Evolutionary conservation across 2,329 filamentous ascomycete species (phyloP).

Genomic region (Trichoderma breve): DNA sequence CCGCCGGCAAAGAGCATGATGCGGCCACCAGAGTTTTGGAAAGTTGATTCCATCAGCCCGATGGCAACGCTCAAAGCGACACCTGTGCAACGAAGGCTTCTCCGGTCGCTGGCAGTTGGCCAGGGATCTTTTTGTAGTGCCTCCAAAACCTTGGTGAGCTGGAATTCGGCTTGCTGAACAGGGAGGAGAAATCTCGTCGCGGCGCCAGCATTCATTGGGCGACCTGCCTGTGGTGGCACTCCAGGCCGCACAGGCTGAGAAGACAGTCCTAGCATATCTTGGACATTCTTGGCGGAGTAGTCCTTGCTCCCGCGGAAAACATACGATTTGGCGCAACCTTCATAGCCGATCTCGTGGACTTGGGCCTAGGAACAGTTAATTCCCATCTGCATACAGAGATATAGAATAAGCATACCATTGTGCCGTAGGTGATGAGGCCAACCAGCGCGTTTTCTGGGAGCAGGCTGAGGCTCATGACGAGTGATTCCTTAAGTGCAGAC

Average conservation of each 20-base stretch:
- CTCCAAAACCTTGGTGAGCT: constrained; percentile 93
- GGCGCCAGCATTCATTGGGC: constrained; percentile 73
- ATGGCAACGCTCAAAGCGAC: constrained; percentile 95
- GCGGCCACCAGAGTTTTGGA: constrained; percentile 90
- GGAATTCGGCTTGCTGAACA: constrained; percentile 93
- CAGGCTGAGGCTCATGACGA: constrained; percentile 81
- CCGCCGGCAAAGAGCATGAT: constrained; percentile 98
- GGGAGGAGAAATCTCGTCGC: constrained; percentile 89
- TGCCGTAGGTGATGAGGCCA: constrained; percentile 83
- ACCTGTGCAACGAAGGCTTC: constrained; percentile 87
- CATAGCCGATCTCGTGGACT: constrained; percentile 97
- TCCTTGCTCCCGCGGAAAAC: constrained; percentile 98
- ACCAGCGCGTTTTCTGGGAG: constrained; percentile 80
- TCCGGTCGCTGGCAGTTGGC: constrained; percentile 92
- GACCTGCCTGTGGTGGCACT: constrained; percentile 71
- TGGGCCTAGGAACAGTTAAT: constrained; percentile 61
- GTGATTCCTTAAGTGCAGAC: constrained; percentile 77
- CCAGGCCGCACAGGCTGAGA: constrained; percentile 71
- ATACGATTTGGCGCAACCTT: constrained; percentile 96
- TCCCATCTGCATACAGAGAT: background rate
- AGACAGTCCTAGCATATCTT: constrained; percentile 92
- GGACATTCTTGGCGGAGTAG: constrained; percentile 97
- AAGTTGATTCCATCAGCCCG: constrained; percentile 87
- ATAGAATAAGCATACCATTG: constrained; percentile 64
- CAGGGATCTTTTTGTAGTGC: constrained; percentile 95